These are phyloP conservation scores for Terfezia boudieri DNA, from an alignment of 495 filamentous ascomycete genomes.

Conservation along the genomic window DNA sequence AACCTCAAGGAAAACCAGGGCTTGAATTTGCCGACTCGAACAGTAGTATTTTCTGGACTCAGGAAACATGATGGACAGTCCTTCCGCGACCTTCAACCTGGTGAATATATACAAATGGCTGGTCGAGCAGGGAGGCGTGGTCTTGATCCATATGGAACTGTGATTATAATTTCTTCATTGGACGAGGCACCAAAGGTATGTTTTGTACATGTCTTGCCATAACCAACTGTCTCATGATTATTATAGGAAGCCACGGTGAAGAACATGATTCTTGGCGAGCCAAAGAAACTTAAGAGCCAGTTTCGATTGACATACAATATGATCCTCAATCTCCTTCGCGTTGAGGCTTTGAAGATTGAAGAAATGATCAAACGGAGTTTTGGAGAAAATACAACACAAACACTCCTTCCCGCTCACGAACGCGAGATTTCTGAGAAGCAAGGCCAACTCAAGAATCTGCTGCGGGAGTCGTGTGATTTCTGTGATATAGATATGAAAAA, in stretches of 20 bases:
- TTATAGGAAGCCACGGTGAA: constrained; percentile 35
- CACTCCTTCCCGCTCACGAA: constrained; percentile 81
- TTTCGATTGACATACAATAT: constrained; percentile 98
- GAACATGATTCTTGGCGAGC: constrained; percentile 89
- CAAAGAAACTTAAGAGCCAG: constrained; percentile 83
- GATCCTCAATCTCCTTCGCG: constrained; percentile 87
- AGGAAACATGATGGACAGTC: constrained; percentile 81
- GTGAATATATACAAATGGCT: constrained; percentile 98
- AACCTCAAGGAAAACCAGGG: constrained; percentile 22
- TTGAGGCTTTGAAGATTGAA: constrained; percentile 94
- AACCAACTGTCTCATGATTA: neutral
- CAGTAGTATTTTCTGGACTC: constrained; percentile 92
- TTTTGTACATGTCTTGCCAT: neutral
- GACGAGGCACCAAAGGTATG: constrained; percentile 71
- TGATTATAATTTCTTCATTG: constrained; percentile 56
- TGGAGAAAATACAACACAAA: constrained; percentile 96
- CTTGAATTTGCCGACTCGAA: constrained; percentile 81
- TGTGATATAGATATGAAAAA: constrained; percentile 59
- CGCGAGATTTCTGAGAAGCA: constrained; percentile 84
- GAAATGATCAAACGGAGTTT: constrained; percentile 99
- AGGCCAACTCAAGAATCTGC: constrained; percentile 71
- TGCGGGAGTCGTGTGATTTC: constrained; percentile 57
- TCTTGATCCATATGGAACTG: constrained; percentile 73
- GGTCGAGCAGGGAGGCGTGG: constrained; percentile 84
- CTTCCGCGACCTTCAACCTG: constrained; percentile 78